Percentiles rank a stretch among this genome's conserved stretches.
phyloP scores from a whole-genome alignment of 2,329 filamentous ascomycete genomes.

The Hymenoscyphus repandus region DNA sequence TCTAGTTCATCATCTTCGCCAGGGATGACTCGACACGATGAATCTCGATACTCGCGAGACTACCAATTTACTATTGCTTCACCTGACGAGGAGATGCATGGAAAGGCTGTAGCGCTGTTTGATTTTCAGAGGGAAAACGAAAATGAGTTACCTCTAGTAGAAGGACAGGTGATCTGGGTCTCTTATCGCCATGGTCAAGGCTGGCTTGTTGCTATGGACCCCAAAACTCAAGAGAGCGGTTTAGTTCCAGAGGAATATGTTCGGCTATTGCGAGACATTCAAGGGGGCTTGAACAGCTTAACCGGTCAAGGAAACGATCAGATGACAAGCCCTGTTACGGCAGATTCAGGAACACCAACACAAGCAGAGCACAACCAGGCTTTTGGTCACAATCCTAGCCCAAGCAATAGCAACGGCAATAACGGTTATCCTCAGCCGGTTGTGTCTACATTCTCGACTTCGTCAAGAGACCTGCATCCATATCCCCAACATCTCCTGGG shows the following conservation, averaged over 20 bases:
- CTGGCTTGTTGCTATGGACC: slow-evolving; percentile 95
- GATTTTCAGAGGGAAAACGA: slow-evolving; percentile 95
- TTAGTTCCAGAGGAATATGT: slow-evolving; percentile 97
- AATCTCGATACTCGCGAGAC: slow-evolving; percentile 80
- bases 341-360: slow-evolving; percentile 57
- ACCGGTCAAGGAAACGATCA: slow-evolving; percentile 54
- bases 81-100: slow-evolving; percentile 95
- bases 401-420: slow-evolving; percentile 36
- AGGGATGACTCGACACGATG: slow-evolving; percentile 54
- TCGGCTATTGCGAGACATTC: slow-evolving; percentile 83
- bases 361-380: slow-evolving; percentile 50
- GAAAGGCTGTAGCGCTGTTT: slow-evolving; percentile 90
- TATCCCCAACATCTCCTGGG: slow-evolving; percentile 62
- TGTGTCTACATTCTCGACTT: slow-evolving; percentile 65
- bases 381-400: slow-evolving; percentile 43
- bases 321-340: slow-evolving; percentile 41
- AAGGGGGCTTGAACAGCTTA: slow-evolving; percentile 76
- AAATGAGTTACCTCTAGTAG: slow-evolving; percentile 86
- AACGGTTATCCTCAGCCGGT: slow-evolving; percentile 66
- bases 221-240: slow-evolving; percentile 88
- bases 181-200: slow-evolving; percentile 95
- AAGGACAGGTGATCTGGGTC: slow-evolving; percentile 95
- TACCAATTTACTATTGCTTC: slow-evolving; percentile 95
- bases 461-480: slow-evolving; percentile 63
- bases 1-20: slow-evolving; percentile 57